phyloP scores from a whole-genome alignment of 345 rosid species.

The Reutealis trisperma region DNA sequence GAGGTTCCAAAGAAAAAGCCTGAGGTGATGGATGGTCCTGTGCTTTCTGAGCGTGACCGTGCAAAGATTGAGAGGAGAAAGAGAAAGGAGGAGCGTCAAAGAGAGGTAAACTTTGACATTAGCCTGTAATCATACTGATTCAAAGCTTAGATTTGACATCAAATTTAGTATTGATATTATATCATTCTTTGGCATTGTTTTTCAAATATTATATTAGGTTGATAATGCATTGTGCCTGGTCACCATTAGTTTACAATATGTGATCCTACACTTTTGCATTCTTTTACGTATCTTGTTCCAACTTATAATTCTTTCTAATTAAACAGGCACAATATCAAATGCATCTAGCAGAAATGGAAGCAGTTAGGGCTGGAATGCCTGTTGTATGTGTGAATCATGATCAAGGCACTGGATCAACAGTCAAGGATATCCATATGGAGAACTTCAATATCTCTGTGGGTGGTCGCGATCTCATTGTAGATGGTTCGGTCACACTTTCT shows the following conservation, averaged over 20 bases:
- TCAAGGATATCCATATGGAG: constrained; percentile 94
- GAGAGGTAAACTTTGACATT: constrained; percentile 55
- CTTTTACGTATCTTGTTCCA: neutral
- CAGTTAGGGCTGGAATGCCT: constrained; percentile 93
- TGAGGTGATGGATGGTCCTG: constrained; percentile 82
- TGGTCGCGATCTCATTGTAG: constrained; percentile 96
- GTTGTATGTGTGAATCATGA: constrained; percentile 79
- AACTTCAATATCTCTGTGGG: constrained; percentile 91
- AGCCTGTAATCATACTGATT: neutral
- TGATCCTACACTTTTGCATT: neutral
- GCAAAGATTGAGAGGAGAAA: constrained; percentile 81
- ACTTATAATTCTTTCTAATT: constrained; percentile 8
- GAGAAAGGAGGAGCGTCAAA: constrained; percentile 95
- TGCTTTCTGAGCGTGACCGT: constrained; percentile 80
- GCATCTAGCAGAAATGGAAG: constrained; percentile 98
- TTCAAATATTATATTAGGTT: neutral
- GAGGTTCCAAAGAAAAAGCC: constrained; percentile 85
- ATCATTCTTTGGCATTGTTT: neutral
- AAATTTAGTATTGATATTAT: neutral
- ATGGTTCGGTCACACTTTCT: constrained; percentile 82
- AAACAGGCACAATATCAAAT: constrained; percentile 80
- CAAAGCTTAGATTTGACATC: neutral
- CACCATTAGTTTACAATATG: neutral
- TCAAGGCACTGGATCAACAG: constrained; percentile 59
- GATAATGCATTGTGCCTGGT: neutral